Percentiles rank a stretch among this genome's conserved stretches.
Conservation (phyloP, 257 asterid species). For the Eustoma russellianum region DNA sequence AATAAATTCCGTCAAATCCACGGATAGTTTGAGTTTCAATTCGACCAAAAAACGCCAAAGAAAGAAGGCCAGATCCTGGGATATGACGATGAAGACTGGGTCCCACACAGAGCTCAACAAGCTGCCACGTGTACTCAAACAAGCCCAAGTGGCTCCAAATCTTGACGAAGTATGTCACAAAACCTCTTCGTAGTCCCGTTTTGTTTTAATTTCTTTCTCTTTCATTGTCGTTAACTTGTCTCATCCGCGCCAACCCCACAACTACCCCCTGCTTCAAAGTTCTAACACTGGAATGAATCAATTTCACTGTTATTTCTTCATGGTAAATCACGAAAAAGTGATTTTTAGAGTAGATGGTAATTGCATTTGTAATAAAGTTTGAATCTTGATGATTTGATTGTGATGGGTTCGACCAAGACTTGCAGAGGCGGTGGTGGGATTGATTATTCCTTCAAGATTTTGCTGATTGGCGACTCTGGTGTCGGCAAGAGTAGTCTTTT, state of each 20-base stretch:
- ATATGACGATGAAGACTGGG: constrained; percentile 9
- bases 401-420: constrained; percentile 34
- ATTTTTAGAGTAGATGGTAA: too few relatives aligned
- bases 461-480: constrained; percentile 75
- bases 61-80: constrained; percentile 2
- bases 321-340: not conserved
- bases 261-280: constrained; percentile 9
- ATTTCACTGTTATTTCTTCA: not conserved
- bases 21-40: not conserved
- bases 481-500: constrained; percentile 89
- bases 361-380: too few relatives aligned
- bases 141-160: constrained; percentile 42
- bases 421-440: constrained; percentile 17
- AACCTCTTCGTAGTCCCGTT: not conserved
- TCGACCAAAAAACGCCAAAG: constrained; percentile 10
- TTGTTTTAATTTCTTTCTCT: not conserved
- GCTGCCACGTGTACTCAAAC: constrained; percentile 60
- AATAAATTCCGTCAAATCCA: too few relatives aligned
- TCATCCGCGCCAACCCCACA: constrained; percentile 27
- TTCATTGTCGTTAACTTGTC: constrained; percentile 11
- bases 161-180: constrained; percentile 38
- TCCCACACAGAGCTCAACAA: constrained; percentile 18
- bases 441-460: constrained; percentile 80
- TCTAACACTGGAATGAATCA: not conserved
- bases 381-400: constrained; percentile 13